Evolutionary conservation across 768 basidiomycete genomes (phyloP), one percentile per base, ranked within the genome.

Genomic region (Mycena vulgaris): DNA sequence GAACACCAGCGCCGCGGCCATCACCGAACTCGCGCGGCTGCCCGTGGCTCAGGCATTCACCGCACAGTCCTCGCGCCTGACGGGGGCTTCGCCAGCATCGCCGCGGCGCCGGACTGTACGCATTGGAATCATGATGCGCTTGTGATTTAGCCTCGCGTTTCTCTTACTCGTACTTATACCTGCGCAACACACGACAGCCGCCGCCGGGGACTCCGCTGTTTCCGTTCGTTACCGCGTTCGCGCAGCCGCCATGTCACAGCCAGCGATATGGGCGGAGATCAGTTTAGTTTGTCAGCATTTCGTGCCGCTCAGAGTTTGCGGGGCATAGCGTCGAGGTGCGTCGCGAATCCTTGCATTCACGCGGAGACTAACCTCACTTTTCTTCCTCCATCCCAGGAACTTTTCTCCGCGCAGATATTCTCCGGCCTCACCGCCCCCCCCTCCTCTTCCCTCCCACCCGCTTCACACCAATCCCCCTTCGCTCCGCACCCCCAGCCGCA

Each of bases 311-410:
- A 7, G 78, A 78, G 60, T 84, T 77, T 58, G 78, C 80, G 13
- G 80, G 79, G 45, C 83, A 84, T 67, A 83, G 84, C 45, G 80
- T 85, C 71, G 84, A 85, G 83, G 84, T 85, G 66, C 48, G 69
- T 68, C n/a, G 28, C 17, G 19, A n/a, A n/a, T 45, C 35, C 40
- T 16, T 23, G 45, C 5, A 21, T 35, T 48, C 25, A 25, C 11
- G 3, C 11, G 11, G 47, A 17, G 2, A 6, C 47, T 48, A 25
- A 48, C 42, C 25, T 23, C 13, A 23, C 14, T 31, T 37, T 25
- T 21, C 42, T 5, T 6, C 48, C 17, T 56, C 23, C 35, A 1
- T 14, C 35, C 33, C 70, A 86, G 85, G 85, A 86, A 77, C 81
- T 1, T 81, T 63, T 59, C 74, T 76, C 30, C 74, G 72, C 72